Conservation (phyloP, 2,329 filamentous ascomycete genomes). For the Colletotrichum plurivorum region DNA sequence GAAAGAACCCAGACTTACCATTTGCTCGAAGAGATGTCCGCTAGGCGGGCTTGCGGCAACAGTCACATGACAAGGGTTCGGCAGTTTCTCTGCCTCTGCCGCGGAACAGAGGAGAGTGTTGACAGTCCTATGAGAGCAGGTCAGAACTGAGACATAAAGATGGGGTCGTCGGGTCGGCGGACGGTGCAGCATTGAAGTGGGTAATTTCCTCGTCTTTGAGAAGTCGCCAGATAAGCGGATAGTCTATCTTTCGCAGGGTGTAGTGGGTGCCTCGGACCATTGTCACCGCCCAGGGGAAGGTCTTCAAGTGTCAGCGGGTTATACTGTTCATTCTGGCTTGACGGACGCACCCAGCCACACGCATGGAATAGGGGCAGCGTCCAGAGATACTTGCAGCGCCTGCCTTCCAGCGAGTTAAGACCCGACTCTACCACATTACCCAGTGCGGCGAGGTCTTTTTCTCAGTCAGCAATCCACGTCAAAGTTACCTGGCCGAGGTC, state of each 20-base stretch:
- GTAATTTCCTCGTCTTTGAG: conserved; percentile 90
- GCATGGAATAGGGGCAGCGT: conserved; percentile 89
- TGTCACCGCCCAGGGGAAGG: conserved; percentile 91
- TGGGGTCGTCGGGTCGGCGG: not conserved
- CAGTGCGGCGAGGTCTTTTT: conserved; percentile 77
- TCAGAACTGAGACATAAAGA: not conserved
- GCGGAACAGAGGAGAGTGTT: conserved; percentile 92
- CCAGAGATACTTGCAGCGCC: conserved; percentile 87
- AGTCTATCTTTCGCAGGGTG: conserved; percentile 89
- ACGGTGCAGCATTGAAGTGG: conserved; percentile 93
- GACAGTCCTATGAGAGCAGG: conserved; percentile 70
- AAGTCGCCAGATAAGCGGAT: conserved; percentile 90
- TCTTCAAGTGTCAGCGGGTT: not conserved
- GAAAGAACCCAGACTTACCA: conserved; percentile 66
- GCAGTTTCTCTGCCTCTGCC: conserved; percentile 77
- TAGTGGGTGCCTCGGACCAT: conserved; percentile 90
- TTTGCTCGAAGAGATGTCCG: conserved; percentile 91
- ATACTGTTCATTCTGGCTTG: no score
- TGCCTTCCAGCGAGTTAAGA: conserved; percentile 76
- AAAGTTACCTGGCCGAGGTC: not conserved
- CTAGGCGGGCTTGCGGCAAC: conserved; percentile 94
- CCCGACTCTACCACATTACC: conserved; percentile 92
- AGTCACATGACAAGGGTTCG: conserved; percentile 82
- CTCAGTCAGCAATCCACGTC: not conserved
- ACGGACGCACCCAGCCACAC: conserved; percentile 70